Evolutionary conservation across 306 rosid species (phyloP).

Genomic region (Oxytropis ochrocephala): DNA sequence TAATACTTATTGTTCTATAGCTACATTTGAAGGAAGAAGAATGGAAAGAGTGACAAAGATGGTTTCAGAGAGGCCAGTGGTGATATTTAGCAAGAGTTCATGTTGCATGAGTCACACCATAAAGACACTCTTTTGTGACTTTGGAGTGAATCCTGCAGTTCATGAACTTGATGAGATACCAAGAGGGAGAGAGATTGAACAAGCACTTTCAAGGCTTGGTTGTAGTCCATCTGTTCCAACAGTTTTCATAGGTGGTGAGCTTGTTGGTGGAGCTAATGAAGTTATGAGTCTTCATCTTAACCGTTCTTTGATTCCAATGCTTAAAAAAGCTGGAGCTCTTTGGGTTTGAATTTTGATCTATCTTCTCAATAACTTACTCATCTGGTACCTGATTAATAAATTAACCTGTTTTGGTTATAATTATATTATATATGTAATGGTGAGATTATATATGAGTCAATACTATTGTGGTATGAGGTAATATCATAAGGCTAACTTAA

Average conservation of each 20-base stretch:
- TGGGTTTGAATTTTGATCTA: conserved; percentile 45
- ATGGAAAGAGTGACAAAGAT: conserved; percentile 76
- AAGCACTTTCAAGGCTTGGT: conserved; percentile 65
- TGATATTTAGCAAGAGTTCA: conserved; percentile 85
- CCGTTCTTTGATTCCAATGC: conserved; percentile 86
- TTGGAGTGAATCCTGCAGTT: conserved; percentile 82
- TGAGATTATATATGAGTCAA: neutral
- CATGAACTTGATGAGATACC: conserved; percentile 84
- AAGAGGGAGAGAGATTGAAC: conserved; percentile 82
- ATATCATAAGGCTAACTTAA: conserved; percentile 19
- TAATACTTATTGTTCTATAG: no score
- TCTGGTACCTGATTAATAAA: neutral
- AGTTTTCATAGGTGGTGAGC: conserved; percentile 74
- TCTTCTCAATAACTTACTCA: neutral
- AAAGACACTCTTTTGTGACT: conserved; percentile 69
- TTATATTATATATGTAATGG: neutral
- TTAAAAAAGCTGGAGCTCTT: conserved; percentile 72
- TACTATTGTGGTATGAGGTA: no score
- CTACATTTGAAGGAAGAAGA: neutral
- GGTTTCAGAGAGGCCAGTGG: conserved; percentile 87
- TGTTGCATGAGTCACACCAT: conserved; percentile 90
- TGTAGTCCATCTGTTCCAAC: conserved; percentile 76
- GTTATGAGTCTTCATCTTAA: conserved; percentile 90
- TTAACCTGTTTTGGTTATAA: conserved; percentile 17
- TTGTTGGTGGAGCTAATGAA: conserved; percentile 84